A percentile compares a stretch with the other conserved stretches of the same genome.
These are phyloP conservation scores for Nakataea oryzae DNA, from an alignment of 2,329 filamentous ascomycete genomes.

Conservation along the genomic window DNA sequence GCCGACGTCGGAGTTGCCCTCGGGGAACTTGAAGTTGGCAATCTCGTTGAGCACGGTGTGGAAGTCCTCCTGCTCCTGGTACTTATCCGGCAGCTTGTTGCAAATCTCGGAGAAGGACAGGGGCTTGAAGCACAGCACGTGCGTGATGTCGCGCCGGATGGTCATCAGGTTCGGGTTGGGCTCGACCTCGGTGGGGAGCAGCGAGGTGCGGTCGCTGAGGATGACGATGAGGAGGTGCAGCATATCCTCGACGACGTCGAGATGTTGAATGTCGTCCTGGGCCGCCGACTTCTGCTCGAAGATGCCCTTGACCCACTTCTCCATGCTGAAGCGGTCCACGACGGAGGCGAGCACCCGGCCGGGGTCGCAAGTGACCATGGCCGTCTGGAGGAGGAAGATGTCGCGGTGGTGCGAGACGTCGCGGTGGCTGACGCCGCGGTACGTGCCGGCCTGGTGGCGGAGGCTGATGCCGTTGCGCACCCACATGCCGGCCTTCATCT, in stretches of 20 bases:
- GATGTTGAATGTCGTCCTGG: slow-evolving; percentile 77
- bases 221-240: slow-evolving; percentile 86
- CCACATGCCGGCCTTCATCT: slow-evolving; percentile 99
- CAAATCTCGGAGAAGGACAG: slow-evolving; percentile 90
- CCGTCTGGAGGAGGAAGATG: slow-evolving; percentile 86
- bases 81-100: slow-evolving; percentile 75
- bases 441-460: slow-evolving; percentile 88
- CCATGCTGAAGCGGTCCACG: slow-evolving; percentile 83
- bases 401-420: slow-evolving; percentile 93
- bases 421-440: slow-evolving; percentile 77
- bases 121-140: slow-evolving; percentile 92
- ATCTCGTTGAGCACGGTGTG: slow-evolving; percentile 76
- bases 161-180: slow-evolving; percentile 54
- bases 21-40: slow-evolving; percentile 79
- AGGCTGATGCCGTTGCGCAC: slow-evolving; percentile 94
- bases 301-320: slow-evolving; percentile 74
- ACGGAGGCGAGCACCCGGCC: slow-evolving; percentile 79
- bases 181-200: slow-evolving; percentile 55
- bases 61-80: slow-evolving; percentile 83
- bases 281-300: slow-evolving; percentile 63
- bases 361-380: slow-evolving; percentile 76
- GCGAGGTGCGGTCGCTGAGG: slow-evolving; percentile 75
- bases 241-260: slow-evolving; percentile 94
- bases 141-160: slow-evolving; percentile 81
- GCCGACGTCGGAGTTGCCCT: slow-evolving; percentile 84